A percentile compares a stretch with the other conserved stretches of the same genome.
phyloP scores from a whole-genome alignment of 2,329 filamentous ascomycete species.

The Mycogone perniciosa region DNA sequence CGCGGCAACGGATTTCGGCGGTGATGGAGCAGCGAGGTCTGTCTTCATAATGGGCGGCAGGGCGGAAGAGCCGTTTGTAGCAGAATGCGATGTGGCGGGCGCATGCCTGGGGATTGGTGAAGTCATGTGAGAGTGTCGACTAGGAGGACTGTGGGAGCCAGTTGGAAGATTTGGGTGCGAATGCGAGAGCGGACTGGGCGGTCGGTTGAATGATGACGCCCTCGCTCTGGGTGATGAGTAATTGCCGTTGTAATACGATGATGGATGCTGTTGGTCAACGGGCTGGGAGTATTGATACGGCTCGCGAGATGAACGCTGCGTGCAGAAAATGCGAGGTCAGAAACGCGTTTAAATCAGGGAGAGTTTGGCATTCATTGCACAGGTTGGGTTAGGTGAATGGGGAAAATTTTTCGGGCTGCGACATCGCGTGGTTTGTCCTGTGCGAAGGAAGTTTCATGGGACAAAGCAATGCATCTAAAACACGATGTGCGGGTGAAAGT shows the following conservation, averaged over 20 bases:
- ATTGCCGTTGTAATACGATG: conserved; percentile 43
- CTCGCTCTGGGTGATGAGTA: conserved; percentile 44
- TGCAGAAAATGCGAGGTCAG: conserved; percentile 21
- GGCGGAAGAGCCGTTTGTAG: conserved; percentile 34
- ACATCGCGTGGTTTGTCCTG: conserved; percentile 1
- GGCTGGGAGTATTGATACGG: conserved; percentile 42
- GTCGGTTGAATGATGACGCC: conserved; percentile 35
- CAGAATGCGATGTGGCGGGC: conserved; percentile 31
- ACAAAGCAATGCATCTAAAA: background rate
- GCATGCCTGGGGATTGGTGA: conserved; percentile 45
- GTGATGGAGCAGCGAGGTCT: conserved; percentile 36
- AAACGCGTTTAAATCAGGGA: conserved; percentile 15
- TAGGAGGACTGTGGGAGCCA: conserved; percentile 39
- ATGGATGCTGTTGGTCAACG: conserved; percentile 36
- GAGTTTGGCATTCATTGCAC: conserved; percentile 7
- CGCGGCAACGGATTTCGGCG: conserved; percentile 31
- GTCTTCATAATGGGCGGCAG: conserved; percentile 32
- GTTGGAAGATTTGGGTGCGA: conserved; percentile 39
- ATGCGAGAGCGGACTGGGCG: conserved; percentile 46
- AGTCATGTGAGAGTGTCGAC: conserved; percentile 34
- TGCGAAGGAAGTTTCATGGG: background rate
- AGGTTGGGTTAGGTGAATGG: conserved; percentile 2
- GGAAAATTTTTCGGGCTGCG: conserved; percentile 4
- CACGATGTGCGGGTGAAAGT: conserved; percentile 11
- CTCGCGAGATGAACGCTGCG: conserved; percentile 39